A percentile compares a stretch with the other conserved stretches of the same genome.
These are phyloP conservation scores for Xylariaceae sp. DNA, from an alignment of 2,329 filamentous ascomycete genomes.

Conservation along the genomic window DNA sequence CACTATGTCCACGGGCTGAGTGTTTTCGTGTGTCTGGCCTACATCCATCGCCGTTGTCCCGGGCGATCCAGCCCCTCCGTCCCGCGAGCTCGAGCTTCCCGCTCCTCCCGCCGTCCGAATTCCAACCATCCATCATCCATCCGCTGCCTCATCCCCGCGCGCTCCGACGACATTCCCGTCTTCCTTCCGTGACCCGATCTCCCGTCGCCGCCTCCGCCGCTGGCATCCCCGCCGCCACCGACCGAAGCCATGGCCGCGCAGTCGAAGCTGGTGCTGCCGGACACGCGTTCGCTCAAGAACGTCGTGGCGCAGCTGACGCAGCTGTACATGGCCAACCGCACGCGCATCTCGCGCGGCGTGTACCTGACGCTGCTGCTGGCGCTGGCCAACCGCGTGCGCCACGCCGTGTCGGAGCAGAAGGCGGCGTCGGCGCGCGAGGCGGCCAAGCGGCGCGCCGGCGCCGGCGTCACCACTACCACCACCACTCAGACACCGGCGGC, in stretches of 20 bases:
- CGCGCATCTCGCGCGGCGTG: conserved; percentile 71
- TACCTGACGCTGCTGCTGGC: conserved; percentile 77
- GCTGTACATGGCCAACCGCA: conserved; percentile 73
- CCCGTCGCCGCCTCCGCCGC: not conserved
- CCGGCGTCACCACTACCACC: conserved; percentile 43
- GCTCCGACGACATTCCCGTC: not conserved
- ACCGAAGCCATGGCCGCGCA: conserved; percentile 57
- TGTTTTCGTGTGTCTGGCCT: no score
- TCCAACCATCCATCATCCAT: no score
- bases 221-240: not conserved
- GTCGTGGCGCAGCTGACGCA: conserved; percentile 59
- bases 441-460: conserved; percentile 46
- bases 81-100: conserved; percentile 6
- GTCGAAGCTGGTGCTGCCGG: conserved; percentile 61
- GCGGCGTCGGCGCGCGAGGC: conserved; percentile 66
- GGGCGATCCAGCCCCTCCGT: not conserved
- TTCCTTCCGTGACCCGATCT: not conserved
- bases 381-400: conserved; percentile 77
- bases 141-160: not conserved
- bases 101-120: no score
- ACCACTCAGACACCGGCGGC: conserved; percentile 26
- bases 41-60: not conserved
- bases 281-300: conserved; percentile 58
- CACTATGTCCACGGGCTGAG: conserved; percentile 12
- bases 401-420: conserved; percentile 90